Percentiles rank a stretch among this genome's conserved stretches.
Evolutionary conservation across 305 asterid genomes (phyloP).

Genomic region (Fraxinus angustifolia): DNA sequence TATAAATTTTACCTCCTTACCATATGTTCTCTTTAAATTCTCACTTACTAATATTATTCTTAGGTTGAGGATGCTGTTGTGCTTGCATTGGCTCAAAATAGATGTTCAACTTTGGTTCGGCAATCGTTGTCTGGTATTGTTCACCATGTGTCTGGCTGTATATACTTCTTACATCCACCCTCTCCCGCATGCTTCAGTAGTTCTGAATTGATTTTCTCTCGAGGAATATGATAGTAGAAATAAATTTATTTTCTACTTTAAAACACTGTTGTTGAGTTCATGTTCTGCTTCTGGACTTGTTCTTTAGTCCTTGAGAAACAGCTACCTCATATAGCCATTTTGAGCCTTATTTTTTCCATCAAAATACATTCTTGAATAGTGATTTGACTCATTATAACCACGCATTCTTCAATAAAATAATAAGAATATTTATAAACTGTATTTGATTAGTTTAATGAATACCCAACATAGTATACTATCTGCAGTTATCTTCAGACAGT

Average conservation of each 20-base stretch:
- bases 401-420: no score
- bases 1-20: not conserved
- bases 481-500: not conserved
- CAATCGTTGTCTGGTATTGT: constrained; percentile 67
- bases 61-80: constrained; percentile 98
- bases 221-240: not conserved
- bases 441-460: not conserved
- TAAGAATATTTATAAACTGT: no score
- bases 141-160: constrained; percentile 12
- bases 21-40: not conserved
- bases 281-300: not conserved
- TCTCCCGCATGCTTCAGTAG: not conserved
- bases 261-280: not conserved
- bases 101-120: constrained; percentile 74
- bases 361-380: no score
- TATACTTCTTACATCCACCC: not conserved
- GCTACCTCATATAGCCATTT: not conserved
- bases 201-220: not conserved
- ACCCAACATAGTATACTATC: not conserved
- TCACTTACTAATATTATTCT: constrained; percentile 28
- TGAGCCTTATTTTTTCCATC: no score
- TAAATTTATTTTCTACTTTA: not conserved
- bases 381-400: no score
- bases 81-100: constrained; percentile 65
- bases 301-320: not conserved